These are phyloP conservation scores for Testicularia cyperi DNA, from an alignment of 1,284 basidiomycete genomes.

Conservation along the genomic window DNA sequence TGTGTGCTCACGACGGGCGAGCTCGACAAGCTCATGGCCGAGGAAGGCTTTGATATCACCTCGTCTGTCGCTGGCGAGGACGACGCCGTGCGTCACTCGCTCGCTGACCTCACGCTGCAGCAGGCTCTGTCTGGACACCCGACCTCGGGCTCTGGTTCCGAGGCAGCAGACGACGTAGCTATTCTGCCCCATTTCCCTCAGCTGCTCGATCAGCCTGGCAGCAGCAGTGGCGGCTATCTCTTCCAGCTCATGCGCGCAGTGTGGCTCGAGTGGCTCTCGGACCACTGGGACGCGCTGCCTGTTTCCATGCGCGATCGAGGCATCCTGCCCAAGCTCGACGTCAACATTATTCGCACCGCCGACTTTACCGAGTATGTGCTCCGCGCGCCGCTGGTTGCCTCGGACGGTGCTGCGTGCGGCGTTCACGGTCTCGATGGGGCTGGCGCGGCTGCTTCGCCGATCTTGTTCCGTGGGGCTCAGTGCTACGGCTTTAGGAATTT, in stretches of 20 bases:
- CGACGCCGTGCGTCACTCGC: constrained; percentile 4
- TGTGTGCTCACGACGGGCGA: constrained; percentile 97
- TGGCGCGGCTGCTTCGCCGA: constrained; percentile 17
- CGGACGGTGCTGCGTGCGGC: neutral
- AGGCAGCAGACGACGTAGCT: neutral
- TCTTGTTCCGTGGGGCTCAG: constrained; percentile 86
- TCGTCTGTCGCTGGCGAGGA: constrained; percentile 63
- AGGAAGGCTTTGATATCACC: constrained; percentile 77
- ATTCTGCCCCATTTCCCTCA: constrained; percentile 66
- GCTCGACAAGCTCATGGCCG: constrained; percentile 79
- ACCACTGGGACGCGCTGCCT: constrained; percentile 14
- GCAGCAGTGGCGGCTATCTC: constrained; percentile 91
- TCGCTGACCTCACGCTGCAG: constrained; percentile 11
- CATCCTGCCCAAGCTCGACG: constrained; percentile 37
- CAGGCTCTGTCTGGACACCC: constrained; percentile 6
- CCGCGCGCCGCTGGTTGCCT: constrained; percentile 13
- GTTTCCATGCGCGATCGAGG: constrained; percentile 4
- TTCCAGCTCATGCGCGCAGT: constrained; percentile 63
- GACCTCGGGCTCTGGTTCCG: neutral
- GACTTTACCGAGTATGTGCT: constrained; percentile 70
- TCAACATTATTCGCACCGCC: constrained; percentile 48
- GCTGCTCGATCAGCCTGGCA: constrained; percentile 75
- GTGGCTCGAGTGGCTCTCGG: constrained; percentile 37
- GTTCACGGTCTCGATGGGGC: too few relatives aligned
- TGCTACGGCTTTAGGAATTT: constrained; percentile 98